These are phyloP conservation scores for Escallonia rubra DNA, from an alignment of 129 eudicot genomes.

Conservation along the genomic window DNA sequence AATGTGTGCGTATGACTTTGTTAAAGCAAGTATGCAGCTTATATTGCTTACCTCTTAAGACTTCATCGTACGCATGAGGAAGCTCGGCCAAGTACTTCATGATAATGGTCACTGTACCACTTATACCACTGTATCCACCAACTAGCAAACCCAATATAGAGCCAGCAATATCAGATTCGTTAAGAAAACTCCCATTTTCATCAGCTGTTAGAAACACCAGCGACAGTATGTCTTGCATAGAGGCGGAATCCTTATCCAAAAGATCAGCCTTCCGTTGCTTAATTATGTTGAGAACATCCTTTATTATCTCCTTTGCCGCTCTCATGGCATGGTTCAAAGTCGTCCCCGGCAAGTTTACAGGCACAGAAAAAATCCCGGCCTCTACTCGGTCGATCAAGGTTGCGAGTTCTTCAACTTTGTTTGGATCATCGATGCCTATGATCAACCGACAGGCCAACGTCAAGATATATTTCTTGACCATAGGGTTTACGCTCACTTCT, in stretches of 20 bases:
- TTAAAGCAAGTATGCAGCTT: no score
- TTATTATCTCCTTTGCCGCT: not conserved
- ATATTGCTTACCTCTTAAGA: not conserved
- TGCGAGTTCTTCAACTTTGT: not conserved
- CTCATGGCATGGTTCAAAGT: slow-evolving; percentile 1
- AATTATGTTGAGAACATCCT: not conserved
- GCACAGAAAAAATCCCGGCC: not conserved
- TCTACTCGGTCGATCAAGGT: not conserved
- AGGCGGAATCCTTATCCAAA: not conserved
- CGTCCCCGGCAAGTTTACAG: slow-evolving; percentile 4
- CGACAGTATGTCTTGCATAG: not conserved
- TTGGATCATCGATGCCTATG: slow-evolving; percentile 6
- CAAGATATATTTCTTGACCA: not conserved
- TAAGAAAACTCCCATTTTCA: not conserved
- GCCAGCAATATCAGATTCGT: slow-evolving; percentile 1
- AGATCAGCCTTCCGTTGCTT: not conserved
- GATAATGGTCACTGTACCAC: not conserved
- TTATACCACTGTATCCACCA: not conserved
- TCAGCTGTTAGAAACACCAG: not conserved
- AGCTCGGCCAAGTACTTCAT: slow-evolving; percentile 5
- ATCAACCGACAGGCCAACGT: not conserved
- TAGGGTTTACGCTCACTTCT: not conserved
- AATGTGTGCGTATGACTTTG: no score
- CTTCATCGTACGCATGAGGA: slow-evolving; percentile 1
- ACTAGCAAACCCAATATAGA: not conserved